phyloP scores from a whole-genome alignment of 1,139 yeast species.

The Kluyveromyces marxianus region DNA sequence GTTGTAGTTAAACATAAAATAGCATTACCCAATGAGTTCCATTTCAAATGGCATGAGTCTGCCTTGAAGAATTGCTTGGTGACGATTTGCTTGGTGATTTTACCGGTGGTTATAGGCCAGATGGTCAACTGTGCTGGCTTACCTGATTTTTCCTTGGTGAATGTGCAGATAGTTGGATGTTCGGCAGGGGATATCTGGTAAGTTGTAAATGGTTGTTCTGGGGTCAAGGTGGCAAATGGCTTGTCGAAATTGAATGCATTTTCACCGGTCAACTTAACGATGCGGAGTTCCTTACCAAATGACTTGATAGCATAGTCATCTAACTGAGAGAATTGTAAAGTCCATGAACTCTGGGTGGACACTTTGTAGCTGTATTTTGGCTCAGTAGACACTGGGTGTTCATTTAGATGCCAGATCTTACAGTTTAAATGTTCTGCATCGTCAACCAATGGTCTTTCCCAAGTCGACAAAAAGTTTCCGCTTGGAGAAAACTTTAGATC shows the following conservation, averaged over 20 bases:
- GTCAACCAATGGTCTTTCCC: conserved; percentile 79
- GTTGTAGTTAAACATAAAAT: conserved; percentile 89
- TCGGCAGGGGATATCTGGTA: conserved; percentile 77
- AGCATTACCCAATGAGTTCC: conserved; percentile 95
- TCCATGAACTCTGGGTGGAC: conserved; percentile 83
- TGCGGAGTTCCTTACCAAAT: conserved; percentile 26
- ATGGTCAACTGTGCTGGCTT: conserved; percentile 86
- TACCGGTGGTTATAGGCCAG: conserved; percentile 56
- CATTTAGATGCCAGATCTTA: conserved; percentile 54
- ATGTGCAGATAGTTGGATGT: conserved; percentile 87
- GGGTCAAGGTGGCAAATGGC: conserved; percentile 55
- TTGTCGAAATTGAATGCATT: conserved; percentile 41
- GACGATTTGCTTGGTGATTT: conserved; percentile 72
- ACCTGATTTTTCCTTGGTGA: conserved; percentile 76
- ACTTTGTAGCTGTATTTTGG: conserved; percentile 64
- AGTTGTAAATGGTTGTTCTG: conserved; percentile 47
- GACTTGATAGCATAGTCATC: conserved; percentile 28
- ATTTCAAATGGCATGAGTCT: conserved; percentile 81
- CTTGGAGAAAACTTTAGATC: conserved; percentile 83
- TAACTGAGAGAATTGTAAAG: conserved; percentile 29
- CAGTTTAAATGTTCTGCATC: conserved; percentile 68
- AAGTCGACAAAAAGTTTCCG: conserved; percentile 77
- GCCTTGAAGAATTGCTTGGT: conserved; percentile 91
- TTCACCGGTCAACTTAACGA: conserved; percentile 54
- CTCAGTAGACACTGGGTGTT: conserved; percentile 32